Evolutionary conservation across 352 stramenopile species (phyloP).

Genomic region (Globisporangium abappressorium): DNA sequence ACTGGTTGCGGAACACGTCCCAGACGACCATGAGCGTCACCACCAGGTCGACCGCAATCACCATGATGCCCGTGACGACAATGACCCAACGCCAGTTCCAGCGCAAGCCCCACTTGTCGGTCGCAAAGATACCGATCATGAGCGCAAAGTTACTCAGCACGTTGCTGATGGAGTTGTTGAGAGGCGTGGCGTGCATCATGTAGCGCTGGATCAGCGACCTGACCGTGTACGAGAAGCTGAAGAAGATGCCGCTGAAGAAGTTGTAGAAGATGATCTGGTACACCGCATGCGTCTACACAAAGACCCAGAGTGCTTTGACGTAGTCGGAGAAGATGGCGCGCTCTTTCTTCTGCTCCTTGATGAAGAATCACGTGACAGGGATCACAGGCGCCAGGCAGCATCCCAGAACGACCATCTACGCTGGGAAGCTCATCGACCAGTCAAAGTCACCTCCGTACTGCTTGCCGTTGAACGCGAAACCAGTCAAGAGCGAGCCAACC

Average conservation of each 20-base stretch:
- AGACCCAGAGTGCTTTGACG: not conserved
- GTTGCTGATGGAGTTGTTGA: not conserved
- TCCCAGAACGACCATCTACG: not conserved
- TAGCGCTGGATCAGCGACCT: not conserved
- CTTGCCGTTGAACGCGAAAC: not conserved
- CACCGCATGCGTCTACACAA: not conserved
- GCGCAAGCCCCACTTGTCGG: not conserved
- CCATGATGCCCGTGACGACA: not conserved
- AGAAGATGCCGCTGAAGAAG: not conserved
- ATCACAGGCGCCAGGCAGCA: not conserved
- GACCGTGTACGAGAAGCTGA: not conserved
- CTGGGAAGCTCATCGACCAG: not conserved
- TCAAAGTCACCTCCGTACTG: not conserved
- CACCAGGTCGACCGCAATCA: not conserved
- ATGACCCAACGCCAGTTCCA: not conserved
- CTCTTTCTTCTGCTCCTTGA: not conserved
- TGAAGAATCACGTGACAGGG: not conserved
- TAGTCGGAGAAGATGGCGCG: not conserved
- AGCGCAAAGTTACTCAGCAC: not conserved
- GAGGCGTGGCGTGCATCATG: not conserved
- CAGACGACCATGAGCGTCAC: constrained; percentile 1
- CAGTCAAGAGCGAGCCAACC: not conserved
- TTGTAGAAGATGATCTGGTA: not conserved
- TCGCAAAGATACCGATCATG: not conserved
- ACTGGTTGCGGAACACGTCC: not conserved